Percentiles rank a stretch among this genome's conserved stretches.
Evolutionary conservation across 2,329 filamentous ascomycete species (phyloP).

Genomic region (Drechslerella coelobrocha): DNA sequence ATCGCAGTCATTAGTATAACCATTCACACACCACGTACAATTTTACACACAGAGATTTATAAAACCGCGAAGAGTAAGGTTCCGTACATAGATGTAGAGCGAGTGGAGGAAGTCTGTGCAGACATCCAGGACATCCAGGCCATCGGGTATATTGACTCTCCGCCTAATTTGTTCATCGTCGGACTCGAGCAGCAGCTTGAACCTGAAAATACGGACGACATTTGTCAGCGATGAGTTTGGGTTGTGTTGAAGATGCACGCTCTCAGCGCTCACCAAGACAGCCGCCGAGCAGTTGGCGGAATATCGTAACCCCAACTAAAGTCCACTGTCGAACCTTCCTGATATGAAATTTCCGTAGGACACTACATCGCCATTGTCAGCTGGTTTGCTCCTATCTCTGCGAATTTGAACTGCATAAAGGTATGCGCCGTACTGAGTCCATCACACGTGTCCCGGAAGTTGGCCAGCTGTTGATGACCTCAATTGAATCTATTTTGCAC

Average conservation of each 20-base stretch:
- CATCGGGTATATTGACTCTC: slow-evolving; percentile 50
- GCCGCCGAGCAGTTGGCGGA: slow-evolving; percentile 45
- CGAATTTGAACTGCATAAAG: not conserved
- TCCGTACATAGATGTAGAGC: slow-evolving; percentile 50
- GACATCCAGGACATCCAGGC: slow-evolving; percentile 51
- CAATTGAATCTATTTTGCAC: slow-evolving; percentile 38
- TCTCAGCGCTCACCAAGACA: slow-evolving; percentile 46
- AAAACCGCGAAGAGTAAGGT: not conserved
- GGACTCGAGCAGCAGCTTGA: slow-evolving; percentile 52
- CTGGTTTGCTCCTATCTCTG: not conserved
- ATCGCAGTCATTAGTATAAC: not conserved
- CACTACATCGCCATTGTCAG: slow-evolving; percentile 14
- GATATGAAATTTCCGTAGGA: slow-evolving; percentile 52
- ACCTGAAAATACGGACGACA: slow-evolving; percentile 5
- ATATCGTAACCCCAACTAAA: slow-evolving; percentile 53
- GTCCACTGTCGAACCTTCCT: slow-evolving; percentile 48
- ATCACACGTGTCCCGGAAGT: slow-evolving; percentile 50
- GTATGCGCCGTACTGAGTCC: slow-evolving; percentile 43
- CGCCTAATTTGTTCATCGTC: slow-evolving; percentile 44
- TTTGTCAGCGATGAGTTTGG: not conserved
- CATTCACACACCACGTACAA: not conserved
- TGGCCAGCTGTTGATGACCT: slow-evolving; percentile 52
- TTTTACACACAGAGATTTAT: not conserved
- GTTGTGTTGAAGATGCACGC: slow-evolving; percentile 31
- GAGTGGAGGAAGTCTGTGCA: slow-evolving; percentile 51